Conservation (phyloP, 1,284 basidiomycete genomes). For the Cystobasidium pallidum region DNA sequence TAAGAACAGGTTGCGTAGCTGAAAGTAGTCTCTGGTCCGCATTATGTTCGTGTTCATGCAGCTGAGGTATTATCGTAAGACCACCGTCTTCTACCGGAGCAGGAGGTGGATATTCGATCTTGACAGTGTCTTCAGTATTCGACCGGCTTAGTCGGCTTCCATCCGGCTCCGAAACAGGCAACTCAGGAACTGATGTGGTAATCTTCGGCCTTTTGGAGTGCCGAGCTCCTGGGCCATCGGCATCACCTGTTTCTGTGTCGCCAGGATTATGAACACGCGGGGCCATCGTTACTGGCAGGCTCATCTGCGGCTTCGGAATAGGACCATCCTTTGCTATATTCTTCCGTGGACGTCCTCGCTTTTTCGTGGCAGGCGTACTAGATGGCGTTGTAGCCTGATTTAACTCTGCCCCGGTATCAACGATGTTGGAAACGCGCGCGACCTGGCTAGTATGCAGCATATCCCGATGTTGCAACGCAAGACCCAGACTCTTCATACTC, state of each 20-base stretch:
- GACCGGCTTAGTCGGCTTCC: neutral
- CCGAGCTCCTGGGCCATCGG: neutral
- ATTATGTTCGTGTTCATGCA: no score
- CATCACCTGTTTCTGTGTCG: neutral
- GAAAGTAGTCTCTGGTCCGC: no score
- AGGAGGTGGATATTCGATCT: neutral
- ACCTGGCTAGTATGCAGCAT: no score
- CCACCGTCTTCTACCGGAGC: neutral
- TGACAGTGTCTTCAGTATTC: neutral
- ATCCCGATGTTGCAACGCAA: no score
- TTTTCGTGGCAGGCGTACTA: neutral
- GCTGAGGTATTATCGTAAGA: no score
- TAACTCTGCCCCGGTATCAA: neutral
- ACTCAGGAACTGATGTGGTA: neutral
- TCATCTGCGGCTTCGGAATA: neutral
- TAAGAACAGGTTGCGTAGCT: no score
- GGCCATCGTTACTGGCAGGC: neutral
- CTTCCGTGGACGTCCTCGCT: neutral
- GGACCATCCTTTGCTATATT: neutral
- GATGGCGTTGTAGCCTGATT: neutral
- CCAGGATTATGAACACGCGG: neutral
- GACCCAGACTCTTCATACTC: no score
- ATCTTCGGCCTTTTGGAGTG: neutral
- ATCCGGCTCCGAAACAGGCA: neutral
- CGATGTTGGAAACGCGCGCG: no score